phyloP scores from a whole-genome alignment of 805 yeast genomes.

The Wickerhamiella alocasiicola region DNA sequence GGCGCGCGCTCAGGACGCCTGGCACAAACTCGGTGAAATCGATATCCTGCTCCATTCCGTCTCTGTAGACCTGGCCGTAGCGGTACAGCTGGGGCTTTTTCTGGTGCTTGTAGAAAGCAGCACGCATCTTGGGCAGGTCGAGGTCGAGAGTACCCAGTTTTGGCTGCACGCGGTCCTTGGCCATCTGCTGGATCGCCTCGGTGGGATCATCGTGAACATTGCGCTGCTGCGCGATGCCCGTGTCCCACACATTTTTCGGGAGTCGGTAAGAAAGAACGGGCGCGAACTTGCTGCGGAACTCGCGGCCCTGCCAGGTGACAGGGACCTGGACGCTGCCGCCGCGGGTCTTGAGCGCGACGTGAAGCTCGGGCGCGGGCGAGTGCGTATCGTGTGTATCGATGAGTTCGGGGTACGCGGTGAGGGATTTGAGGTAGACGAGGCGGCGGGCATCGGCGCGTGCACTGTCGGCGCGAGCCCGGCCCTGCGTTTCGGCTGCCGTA shows the following conservation, averaged over 20 bases:
- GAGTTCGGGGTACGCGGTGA: slow-evolving; percentile 49
- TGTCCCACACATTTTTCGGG: slow-evolving; percentile 64
- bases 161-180: slow-evolving; percentile 79
- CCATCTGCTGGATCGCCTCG: slow-evolving; percentile 48
- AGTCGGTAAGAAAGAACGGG: slow-evolving; percentile 56
- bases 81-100: slow-evolving; percentile 55
- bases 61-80: slow-evolving; percentile 70
- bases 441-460: neutral
- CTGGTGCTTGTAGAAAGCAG: slow-evolving; percentile 78
- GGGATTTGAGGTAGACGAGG: slow-evolving; percentile 39
- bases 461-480: neutral
- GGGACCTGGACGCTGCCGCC: slow-evolving; percentile 71
- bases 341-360: slow-evolving; percentile 49
- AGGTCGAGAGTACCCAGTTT: slow-evolving; percentile 76
- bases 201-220: slow-evolving; percentile 37
- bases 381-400: slow-evolving; percentile 85
- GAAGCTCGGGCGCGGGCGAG: slow-evolving; percentile 61
- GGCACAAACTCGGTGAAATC: slow-evolving; percentile 42
- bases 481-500: neutral
- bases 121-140: slow-evolving; percentile 68
- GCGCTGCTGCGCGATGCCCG: slow-evolving; percentile 84
- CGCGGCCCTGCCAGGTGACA: slow-evolving; percentile 66
- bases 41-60: slow-evolving; percentile 48
- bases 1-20: slow-evolving; percentile 49
- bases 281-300: slow-evolving; percentile 43